Evolutionary conservation across 169 alveolate species (phyloP), one percentile per base, ranked within the genome.

Genomic region (Plasmodium inui): DNA sequence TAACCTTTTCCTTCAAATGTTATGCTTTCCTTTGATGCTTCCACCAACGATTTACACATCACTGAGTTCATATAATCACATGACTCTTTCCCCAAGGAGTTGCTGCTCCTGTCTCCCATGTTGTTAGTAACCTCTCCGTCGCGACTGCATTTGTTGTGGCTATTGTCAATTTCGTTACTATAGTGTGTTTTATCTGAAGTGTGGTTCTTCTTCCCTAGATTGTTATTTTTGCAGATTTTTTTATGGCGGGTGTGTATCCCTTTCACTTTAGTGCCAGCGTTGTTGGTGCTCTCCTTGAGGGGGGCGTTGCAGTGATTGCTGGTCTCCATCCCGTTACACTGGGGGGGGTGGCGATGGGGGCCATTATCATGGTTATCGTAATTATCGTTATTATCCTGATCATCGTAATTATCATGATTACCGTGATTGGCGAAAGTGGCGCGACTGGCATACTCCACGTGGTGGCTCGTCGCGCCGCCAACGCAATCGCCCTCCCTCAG

Each of bases 171-270:
- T 22, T 82, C 39, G 17, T 67, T 67, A 19, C 26, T 82, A n/a
- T 50, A 14, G 17, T 41, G 3, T 6, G 37, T 14, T 26, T 55
- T 82, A 57, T 82, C 81, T 5, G 50, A 14, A 34, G 14, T 10
- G 44, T 9, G 28, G 44, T 1, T 30, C 39, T 82, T 82, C 19
- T 55, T 57, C 26, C 28, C 22, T 61, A 61, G 9, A 22, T 22
- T 70, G 50, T 10, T 83, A 70, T 70, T 41, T 39, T 83, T 83
- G 26, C 53, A 83, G n/a, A 67, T 83, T 37, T 26, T 70, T 34
- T 83, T 67, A 71, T 83, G 22, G 10, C 55, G 55, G 70, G 90
- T 82, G 30, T 82, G 73, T 82, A 82, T 1, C 26, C 19, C 80
- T 55, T 82, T 82, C 12, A 22, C 17, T 37, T 28, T 34, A 2